Percentiles rank a stretch among this genome's conserved stretches.
phyloP scores from a whole-genome alignment of 1,139 yeast genomes.

The Candida tropicalis region DNA sequence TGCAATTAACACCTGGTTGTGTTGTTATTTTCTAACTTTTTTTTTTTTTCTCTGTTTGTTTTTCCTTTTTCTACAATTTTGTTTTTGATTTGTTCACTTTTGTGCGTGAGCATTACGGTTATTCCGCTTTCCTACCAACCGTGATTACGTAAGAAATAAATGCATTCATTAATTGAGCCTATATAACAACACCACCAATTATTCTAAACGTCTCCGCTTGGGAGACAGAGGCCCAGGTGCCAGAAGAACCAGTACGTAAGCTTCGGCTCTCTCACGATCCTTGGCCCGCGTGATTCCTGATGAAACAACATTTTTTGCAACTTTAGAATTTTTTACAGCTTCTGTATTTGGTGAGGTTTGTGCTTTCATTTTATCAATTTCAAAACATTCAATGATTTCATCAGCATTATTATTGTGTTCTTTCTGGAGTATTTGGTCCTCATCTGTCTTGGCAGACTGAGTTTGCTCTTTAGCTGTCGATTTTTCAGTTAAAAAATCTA shows the following conservation, averaged over 20 bases:
- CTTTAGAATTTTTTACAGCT: background rate
- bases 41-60: background rate
- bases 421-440: no score
- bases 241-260: background rate
- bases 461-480: background rate
- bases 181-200: no score
- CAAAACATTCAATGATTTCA: no score
- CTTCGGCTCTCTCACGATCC: background rate
- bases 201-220: conserved; percentile 1
- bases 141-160: no score
- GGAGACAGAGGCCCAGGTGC: background rate
- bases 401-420: no score
- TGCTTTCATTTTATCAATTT: no score
- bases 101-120: background rate
- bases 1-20: no score
- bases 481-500: background rate
- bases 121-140: no score
- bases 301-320: background rate
- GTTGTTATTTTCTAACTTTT: background rate
- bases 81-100: background rate
- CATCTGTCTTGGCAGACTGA: no score
- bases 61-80: no score
- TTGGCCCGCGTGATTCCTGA: background rate
- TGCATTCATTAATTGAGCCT: background rate
- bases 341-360: no score